Base-by-base conservation (phyloP, 192 early-diverging fungal genomes). In the Linderina pennispora region DNA sequence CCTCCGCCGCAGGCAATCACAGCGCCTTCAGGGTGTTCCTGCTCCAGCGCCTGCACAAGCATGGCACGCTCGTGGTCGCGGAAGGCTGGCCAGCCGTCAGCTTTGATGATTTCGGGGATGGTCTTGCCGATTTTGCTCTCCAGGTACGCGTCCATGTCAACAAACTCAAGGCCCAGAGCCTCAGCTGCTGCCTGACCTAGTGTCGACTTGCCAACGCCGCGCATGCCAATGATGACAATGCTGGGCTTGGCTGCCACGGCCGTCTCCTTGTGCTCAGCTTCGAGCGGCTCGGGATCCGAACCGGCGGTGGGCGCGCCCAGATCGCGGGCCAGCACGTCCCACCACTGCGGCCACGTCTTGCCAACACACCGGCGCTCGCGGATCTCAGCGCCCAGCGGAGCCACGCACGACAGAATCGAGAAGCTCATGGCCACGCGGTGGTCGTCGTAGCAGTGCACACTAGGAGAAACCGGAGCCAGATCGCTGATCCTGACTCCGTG, bases 311-410 rank as follows among this genome's bases (percentile, higher is more conserved):
- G 64, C 6, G 84, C 85, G 17, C 84, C 84, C 28, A 99, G 67
- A 19, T 81, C 81, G 49, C 82, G 77, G 36, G 88, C 87, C 9
- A 99, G 74, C 32, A 87, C 82, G 47, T 99, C 94, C 96, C 96
- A 99, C 96, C 96, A 99, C 39, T 75, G 81, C 19, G 96, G 96
- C 96, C 96, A 99, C 1, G 96, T 99, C 77, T 99, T 99, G 58
- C 92, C 96, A 4, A 97, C 94, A 61, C 96, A 99, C 54, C 91
- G 87, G 63, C 92, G 92, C 66, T 99, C 96, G 44, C 77, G 80
- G 41, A 99, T 81, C 50, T 82, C 78, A 0, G 84, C 80, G 6
- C 85, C 86, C 11, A 63, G 53, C 14, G 87, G 81, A 15, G 89
- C 77, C 23, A 84, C 85, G 18, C 78, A 87, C 11, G 84, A 82